Conservation (phyloP, 140 eudicot species). For the Erigeron philadelphicus region DNA sequence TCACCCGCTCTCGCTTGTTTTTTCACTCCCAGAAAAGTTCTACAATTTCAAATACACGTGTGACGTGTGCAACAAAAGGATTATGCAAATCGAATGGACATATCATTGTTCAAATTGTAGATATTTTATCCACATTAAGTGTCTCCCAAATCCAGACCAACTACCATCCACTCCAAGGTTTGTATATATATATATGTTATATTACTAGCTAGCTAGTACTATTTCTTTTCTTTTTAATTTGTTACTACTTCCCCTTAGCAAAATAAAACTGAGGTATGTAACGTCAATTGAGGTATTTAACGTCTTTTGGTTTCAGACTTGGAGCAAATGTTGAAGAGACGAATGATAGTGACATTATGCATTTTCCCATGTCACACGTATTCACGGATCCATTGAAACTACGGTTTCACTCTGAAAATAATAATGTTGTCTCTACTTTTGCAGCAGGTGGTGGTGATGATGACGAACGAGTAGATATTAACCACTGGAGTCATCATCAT, state of each 20-base stretch:
- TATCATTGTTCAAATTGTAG: constrained; percentile 18
- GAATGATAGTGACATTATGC: not conserved
- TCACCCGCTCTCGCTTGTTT: constrained; percentile 22
- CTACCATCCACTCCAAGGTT: not conserved
- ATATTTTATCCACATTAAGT: constrained; percentile 23
- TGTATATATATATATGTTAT: not conserved
- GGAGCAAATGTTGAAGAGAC: not conserved
- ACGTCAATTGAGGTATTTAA: no score
- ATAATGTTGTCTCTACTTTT: no score
- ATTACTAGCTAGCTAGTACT: no score
- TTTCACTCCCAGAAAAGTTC: constrained; percentile 5
- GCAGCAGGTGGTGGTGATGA: not conserved
- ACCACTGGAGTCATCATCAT: constrained; percentile 15
- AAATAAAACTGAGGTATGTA: no score
- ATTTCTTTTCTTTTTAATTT: no score
- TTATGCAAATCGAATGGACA: not conserved
- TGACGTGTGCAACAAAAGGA: not conserved
- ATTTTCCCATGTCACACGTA: not conserved
- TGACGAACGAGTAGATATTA: not conserved
- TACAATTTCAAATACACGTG: not conserved
- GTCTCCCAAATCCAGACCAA: not conserved
- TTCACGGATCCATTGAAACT: not conserved
- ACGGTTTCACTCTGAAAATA: not conserved
- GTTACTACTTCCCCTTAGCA: no score
- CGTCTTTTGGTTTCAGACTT: no score